phyloP scores from a whole-genome alignment of 2,329 filamentous ascomycete species.

The Alternaria sp. region DNA sequence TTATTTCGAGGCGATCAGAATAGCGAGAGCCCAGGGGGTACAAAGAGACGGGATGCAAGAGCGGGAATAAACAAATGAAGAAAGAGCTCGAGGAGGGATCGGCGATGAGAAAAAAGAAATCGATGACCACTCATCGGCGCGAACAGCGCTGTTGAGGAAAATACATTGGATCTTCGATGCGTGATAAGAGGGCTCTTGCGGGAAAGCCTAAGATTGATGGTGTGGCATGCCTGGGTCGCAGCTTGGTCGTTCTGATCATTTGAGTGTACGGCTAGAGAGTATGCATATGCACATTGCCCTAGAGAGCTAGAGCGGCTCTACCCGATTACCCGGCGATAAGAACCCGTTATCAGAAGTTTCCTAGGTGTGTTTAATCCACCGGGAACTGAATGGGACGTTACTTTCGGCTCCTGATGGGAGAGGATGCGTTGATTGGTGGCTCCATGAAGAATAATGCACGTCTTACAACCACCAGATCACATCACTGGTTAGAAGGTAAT shows the following conservation, averaged over 20 bases:
- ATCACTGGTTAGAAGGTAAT: neutral
- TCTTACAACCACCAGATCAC: too few species aligned
- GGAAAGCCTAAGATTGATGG: neutral
- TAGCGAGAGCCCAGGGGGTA: neutral
- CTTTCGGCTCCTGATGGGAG: neutral
- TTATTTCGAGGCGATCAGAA: neutral
- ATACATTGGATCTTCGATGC: neutral
- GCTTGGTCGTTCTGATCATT: neutral
- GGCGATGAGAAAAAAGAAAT: constrained; percentile 7
- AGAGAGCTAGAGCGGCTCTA: neutral
- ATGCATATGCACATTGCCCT: neutral
- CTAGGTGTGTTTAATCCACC: neutral
- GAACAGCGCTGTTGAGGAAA: neutral
- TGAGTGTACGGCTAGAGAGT: too few species aligned
- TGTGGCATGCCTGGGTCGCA: neutral
- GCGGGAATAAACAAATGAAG: neutral
- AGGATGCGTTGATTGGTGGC: neutral
- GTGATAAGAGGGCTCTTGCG: too few species aligned
- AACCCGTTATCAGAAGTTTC: neutral
- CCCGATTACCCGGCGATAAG: neutral
- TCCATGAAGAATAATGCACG: neutral
- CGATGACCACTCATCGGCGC: neutral
- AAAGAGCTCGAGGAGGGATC: constrained; percentile 4
- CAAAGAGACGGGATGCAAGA: neutral
- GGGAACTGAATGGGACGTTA: too few species aligned